Conservation (phyloP, 352 stramenopile species). For the Poterioochromonas sp. region DNA sequence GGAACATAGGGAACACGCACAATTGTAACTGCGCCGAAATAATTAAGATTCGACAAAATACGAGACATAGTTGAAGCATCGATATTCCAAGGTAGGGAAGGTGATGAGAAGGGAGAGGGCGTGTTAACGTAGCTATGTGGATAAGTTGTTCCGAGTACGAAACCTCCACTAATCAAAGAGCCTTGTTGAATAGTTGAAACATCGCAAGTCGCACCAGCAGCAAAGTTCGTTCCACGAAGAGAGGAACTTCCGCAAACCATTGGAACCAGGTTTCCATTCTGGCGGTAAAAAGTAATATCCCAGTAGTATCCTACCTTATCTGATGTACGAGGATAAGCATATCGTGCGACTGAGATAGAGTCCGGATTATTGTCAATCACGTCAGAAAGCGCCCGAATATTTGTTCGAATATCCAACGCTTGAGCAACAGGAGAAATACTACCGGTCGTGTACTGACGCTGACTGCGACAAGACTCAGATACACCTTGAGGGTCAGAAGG, state of each 20-base stretch:
- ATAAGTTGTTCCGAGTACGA: constrained; percentile 52
- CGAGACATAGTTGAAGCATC: constrained; percentile 53
- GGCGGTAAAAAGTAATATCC: constrained; percentile 52
- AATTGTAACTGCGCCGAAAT: constrained; percentile 74
- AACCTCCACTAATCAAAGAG: constrained; percentile 52
- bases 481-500: constrained; percentile 54
- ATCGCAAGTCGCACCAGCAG: constrained; percentile 38
- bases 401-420: constrained; percentile 46
- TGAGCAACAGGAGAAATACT: constrained; percentile 54
- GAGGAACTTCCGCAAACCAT: constrained; percentile 45
- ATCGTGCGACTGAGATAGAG: constrained; percentile 46
- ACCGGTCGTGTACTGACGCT: constrained; percentile 46
- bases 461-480: constrained; percentile 52
- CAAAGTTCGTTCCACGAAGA: constrained; percentile 34
- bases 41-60: constrained; percentile 56
- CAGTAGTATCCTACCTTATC: constrained; percentile 49
- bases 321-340: constrained; percentile 26
- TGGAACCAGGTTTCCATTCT: constrained; percentile 50
- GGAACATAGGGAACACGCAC: constrained; percentile 64
- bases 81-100: constrained; percentile 61
- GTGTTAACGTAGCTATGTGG: constrained; percentile 55
- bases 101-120: constrained; percentile 52
- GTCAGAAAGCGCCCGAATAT: constrained; percentile 55
- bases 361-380: constrained; percentile 47
- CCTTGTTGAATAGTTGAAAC: constrained; percentile 53